Percentiles rank a stretch among this genome's conserved stretches.
phyloP scores from a whole-genome alignment of 345 rosid genomes.

The Rubroshorea leprosula region DNA sequence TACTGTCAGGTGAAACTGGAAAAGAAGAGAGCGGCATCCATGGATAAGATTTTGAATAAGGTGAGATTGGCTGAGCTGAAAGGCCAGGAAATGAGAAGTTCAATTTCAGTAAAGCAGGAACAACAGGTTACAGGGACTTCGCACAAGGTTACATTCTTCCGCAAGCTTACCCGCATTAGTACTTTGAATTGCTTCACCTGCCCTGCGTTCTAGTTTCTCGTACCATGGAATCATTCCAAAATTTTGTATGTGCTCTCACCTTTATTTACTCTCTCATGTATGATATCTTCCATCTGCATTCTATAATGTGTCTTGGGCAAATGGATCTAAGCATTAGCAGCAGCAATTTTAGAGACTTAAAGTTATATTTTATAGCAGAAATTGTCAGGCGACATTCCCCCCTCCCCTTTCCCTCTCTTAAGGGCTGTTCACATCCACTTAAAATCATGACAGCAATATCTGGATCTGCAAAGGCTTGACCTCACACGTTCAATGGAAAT shows the following conservation, averaged over 20 bases:
- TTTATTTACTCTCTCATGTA: too few species aligned
- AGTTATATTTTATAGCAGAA: too few species aligned
- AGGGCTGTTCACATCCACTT: too few species aligned
- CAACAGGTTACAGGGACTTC: conserved; percentile 28
- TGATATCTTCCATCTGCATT: background rate
- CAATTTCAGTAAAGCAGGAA: conserved; percentile 30
- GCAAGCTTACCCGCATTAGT: conserved; percentile 26
- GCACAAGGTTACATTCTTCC: conserved; percentile 29
- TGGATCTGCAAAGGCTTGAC: too few species aligned
- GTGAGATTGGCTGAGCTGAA: conserved; percentile 54
- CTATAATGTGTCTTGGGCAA: too few species aligned
- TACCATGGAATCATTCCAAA: background rate
- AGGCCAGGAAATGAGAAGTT: conserved; percentile 76
- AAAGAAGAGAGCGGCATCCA: conserved; percentile 76
- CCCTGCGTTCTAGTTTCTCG: conserved; percentile 22
- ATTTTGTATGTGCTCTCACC: conserved; percentile 5
- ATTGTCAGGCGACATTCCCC: too few species aligned
- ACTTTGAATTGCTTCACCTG: conserved; percentile 55
- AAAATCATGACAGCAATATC: too few species aligned
- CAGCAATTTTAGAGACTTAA: too few species aligned
- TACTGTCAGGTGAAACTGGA: conserved; percentile 70
- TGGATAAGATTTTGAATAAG: conserved; percentile 78
- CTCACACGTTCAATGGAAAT: too few species aligned
- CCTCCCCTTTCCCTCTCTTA: too few species aligned
- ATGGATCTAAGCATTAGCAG: too few species aligned